Conservation (phyloP, 1,284 basidiomycete genomes). For the Boletellus dicymbophilus region DNA sequence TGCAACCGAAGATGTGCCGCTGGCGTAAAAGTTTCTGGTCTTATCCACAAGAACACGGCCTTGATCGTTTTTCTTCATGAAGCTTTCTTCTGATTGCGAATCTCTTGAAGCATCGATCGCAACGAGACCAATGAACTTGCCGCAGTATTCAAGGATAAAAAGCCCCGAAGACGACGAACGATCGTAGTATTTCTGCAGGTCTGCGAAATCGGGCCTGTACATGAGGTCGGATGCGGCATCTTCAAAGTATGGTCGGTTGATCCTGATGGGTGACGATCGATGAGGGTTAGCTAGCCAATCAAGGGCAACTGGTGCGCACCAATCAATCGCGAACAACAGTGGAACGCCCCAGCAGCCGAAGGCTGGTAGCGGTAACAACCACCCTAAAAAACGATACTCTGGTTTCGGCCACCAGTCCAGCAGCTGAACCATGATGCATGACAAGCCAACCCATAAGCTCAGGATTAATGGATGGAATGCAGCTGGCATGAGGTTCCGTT, state of each 20-base stretch:
- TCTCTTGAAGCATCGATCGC: slow-evolving; percentile 63
- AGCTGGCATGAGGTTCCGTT: slow-evolving; percentile 40
- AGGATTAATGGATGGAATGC: slow-evolving; percentile 61
- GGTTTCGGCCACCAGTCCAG: slow-evolving; percentile 67
- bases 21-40: slow-evolving; percentile 20
- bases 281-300: neutral
- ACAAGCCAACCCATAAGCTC: slow-evolving; percentile 58
- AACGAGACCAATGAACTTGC: slow-evolving; percentile 65
- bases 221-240: slow-evolving; percentile 53
- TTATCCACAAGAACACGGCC: slow-evolving; percentile 14
- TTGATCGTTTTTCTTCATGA: slow-evolving; percentile 25
- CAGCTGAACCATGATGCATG: slow-evolving; percentile 55
- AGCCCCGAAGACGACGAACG: slow-evolving; percentile 61
- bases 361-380: slow-evolving; percentile 61
- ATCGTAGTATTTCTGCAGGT: slow-evolving; percentile 59
- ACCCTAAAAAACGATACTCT: slow-evolving; percentile 46
- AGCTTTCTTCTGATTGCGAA: slow-evolving; percentile 30
- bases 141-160: slow-evolving; percentile 67
- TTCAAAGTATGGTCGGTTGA: slow-evolving; percentile 72
- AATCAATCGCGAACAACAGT: slow-evolving; percentile 69
- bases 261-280: slow-evolving; percentile 41
- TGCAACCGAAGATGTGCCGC: slow-evolving; percentile 47
- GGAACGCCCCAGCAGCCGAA: slow-evolving; percentile 67
- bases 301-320: slow-evolving; percentile 43
- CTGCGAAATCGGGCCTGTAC: slow-evolving; percentile 55